Evolutionary conservation across 2,329 filamentous ascomycete genomes (phyloP).

Genomic region (Beauveria sp.): DNA sequence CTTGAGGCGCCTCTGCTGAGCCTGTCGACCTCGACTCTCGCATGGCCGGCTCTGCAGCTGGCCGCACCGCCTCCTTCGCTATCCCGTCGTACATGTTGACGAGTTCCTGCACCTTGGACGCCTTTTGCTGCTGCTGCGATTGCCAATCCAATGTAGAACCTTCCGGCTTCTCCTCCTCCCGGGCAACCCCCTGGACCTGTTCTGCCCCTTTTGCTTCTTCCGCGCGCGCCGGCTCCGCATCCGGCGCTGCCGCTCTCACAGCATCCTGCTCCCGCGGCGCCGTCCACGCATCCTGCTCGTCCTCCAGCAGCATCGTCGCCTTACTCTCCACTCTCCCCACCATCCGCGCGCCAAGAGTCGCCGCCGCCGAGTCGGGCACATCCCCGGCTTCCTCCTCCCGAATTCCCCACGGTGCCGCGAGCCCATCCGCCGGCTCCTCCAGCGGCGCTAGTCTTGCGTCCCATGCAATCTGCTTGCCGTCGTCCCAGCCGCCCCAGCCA

Average conservation of each 20-base stretch:
- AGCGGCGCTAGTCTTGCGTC: neutral
- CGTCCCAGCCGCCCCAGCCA: conserved; percentile 30
- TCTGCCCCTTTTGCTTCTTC: neutral
- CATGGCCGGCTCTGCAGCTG: neutral
- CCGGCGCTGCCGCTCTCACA: neutral
- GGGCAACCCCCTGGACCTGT: no score
- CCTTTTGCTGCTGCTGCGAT: conserved; percentile 16
- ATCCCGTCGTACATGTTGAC: conserved; percentile 45
- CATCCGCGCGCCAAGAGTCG: conserved; percentile 19
- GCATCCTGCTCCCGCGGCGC: neutral
- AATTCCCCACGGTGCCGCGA: neutral
- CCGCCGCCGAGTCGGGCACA: conserved; percentile 23
- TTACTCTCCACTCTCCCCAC: neutral
- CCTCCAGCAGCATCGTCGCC: neutral
- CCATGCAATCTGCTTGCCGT: conserved; percentile 13
- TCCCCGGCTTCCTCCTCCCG: neutral
- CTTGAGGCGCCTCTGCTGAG: neutral
- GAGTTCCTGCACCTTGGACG: conserved; percentile 42
- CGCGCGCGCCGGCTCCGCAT: neutral
- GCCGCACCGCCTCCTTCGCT: conserved; percentile 15
- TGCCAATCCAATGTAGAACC: no score
- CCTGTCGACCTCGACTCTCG: neutral
- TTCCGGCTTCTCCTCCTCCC: no score
- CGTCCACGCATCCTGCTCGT: conserved; percentile 1
- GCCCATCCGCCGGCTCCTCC: neutral